Evolutionary conservation across 805 yeast species (phyloP).

Genomic region (Kurtzmaniella cleridarum): DNA sequence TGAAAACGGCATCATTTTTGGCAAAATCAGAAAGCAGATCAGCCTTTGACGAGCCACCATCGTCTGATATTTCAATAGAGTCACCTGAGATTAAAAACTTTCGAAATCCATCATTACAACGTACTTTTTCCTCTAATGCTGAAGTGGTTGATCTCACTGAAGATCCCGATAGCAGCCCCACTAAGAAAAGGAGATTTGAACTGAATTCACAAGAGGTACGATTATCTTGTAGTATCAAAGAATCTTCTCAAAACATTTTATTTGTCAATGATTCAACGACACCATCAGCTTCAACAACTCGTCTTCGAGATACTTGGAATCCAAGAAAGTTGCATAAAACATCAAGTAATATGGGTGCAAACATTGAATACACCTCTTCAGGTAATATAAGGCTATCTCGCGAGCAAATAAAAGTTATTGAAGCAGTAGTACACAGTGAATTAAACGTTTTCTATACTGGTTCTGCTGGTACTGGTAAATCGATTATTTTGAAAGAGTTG

Average conservation of each 20-base stretch:
- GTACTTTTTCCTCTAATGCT: constrained; percentile 7
- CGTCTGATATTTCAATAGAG: constrained; percentile 32
- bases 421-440: constrained; percentile 45
- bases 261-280: too few species aligned
- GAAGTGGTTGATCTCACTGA: constrained; percentile 8
- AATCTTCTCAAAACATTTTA: too few species aligned
- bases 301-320: too few species aligned
- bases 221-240: too few species aligned
- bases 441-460: constrained; percentile 71
- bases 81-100: constrained; percentile 35
- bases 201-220: constrained; percentile 3
- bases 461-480: constrained; percentile 86
- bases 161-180: constrained; percentile 1
- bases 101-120: constrained; percentile 23
- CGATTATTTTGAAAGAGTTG: constrained; percentile 59
- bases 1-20: constrained; percentile 18
- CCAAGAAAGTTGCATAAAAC: too few species aligned
- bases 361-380: neutral
- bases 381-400: constrained; percentile 14
- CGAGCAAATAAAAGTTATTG: constrained; percentile 46
- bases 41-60: constrained; percentile 21
- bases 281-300: too few species aligned
- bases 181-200: constrained; percentile 1
- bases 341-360: too few species aligned
- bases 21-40: constrained; percentile 11